Conservation (phyloP, 2,329 filamentous ascomycete genomes). For the Chrysosporium queenslandicum region DNA sequence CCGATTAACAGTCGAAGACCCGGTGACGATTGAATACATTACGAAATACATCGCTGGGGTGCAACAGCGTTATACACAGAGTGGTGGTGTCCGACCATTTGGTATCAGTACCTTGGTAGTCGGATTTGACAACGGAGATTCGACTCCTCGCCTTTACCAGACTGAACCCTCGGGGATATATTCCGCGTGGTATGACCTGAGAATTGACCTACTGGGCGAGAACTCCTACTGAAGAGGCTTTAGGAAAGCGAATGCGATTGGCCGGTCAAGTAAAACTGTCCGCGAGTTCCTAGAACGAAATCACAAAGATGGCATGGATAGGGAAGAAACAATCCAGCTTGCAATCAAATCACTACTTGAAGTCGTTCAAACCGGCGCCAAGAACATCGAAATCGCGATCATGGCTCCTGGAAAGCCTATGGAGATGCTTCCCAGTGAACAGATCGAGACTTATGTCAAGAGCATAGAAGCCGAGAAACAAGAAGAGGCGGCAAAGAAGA, state of each 20-base stretch:
- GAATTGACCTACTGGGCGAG: background rate
- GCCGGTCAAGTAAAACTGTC: conserved; percentile 96
- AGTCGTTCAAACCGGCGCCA: conserved; percentile 95
- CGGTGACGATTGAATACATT: conserved; percentile 97
- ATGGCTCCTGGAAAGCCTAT: conserved; percentile 88
- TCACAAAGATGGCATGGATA: conserved; percentile 96
- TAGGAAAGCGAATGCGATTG: conserved; percentile 99
- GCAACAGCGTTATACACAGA: conserved; percentile 98
- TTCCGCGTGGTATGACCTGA: conserved; percentile 71
- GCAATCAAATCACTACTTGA: conserved; percentile 97
- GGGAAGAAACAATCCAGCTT: conserved; percentile 88
- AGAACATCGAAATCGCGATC: conserved; percentile 99
- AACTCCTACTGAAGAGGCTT: conserved; percentile 8
- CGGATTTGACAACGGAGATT: conserved; percentile 92
- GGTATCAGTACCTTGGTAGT: conserved; percentile 97
- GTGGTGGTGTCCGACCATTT: conserved; percentile 95
- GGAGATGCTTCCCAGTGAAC: conserved; percentile 88
- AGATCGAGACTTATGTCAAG: conserved; percentile 96
- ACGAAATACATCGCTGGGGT: conserved; percentile 97
- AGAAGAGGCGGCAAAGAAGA: conserved; percentile 96
- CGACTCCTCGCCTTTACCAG: conserved; percentile 83
- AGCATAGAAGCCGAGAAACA: conserved; percentile 99
- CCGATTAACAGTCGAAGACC: conserved; percentile 92
- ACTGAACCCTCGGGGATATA: conserved; percentile 99
- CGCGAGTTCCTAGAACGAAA: conserved; percentile 97